Base-by-base conservation (phyloP, 2,329 filamentous ascomycete species). In the Zopfia rhizophila region DNA sequence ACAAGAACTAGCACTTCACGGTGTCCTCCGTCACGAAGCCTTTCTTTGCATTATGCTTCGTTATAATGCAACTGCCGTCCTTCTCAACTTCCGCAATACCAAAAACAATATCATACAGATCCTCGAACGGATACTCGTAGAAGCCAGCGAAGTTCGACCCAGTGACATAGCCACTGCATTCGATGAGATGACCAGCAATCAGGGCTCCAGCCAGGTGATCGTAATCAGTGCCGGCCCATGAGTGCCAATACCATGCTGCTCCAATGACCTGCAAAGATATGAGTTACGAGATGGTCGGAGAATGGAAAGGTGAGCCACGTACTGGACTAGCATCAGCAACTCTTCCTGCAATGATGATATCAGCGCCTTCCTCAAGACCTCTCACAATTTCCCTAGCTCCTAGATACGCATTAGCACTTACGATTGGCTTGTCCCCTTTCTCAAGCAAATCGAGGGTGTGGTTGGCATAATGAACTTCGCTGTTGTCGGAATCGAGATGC, bases 91-190 rank as follows among this genome's bases (percentile, higher is more conserved):
- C 79, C 1, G 75, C 78, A 45, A 83, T 79, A 1, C 76, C 78
- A 31, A 78, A 78, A 0, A 72, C 70, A 1, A 78, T 69, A 32
- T 77, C 75, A 32, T 77, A 61, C 17, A 79, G 64, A 0, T 64
- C 58, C 6, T 78, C 72, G 1, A 77, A 45, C 2, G 69, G 50
- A 43, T 75, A 73, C 2, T 76, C 73, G 23, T 77, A 70, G 40
- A 77, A 82, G 0, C 80, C 82, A 0, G 79, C 72, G 48, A 82
- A 84, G 51, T 84, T 83, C 0, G 69, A 77, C 0, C 81, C 82
- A 0, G 78, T 80, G 3, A 78, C 78, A 41, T 84, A 84, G 0
- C 76, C 71, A 0, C 73, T 75, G 53, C 80, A 83, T 55, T 83
- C 81, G 28, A 82, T 81, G 5, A 82, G 58, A 60, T 83, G 79